These are phyloP conservation scores for Nicotiana sylvestris DNA, from an alignment of 257 asterid species.

Conservation along the genomic window DNA sequence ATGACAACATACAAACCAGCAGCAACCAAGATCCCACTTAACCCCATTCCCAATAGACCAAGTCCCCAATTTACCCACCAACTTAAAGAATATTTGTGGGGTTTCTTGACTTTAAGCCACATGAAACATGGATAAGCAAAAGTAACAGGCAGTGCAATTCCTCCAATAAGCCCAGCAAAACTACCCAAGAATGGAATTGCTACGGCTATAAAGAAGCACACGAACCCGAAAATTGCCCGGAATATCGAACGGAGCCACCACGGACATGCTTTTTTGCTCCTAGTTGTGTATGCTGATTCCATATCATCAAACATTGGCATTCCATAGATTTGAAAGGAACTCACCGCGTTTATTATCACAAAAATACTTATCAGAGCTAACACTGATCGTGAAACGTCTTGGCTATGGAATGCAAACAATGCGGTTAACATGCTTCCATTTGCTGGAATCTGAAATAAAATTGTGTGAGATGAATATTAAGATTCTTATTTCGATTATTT, in stretches of 20 bases:
- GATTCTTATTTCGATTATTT: background rate
- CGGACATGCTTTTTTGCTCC: slow-evolving; percentile 64
- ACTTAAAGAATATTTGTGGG: slow-evolving; percentile 35
- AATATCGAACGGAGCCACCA: slow-evolving; percentile 71
- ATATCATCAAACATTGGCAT: slow-evolving; percentile 79
- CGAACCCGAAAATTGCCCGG: slow-evolving; percentile 54
- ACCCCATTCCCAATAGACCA: slow-evolving; percentile 56
- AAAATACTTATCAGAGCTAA: slow-evolving; percentile 44
- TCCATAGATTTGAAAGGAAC: slow-evolving; percentile 83
- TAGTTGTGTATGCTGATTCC: slow-evolving; percentile 57
- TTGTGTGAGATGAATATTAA: background rate
- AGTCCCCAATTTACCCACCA: slow-evolving; percentile 81
- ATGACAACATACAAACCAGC: slow-evolving; percentile 65
- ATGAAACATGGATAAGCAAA: slow-evolving; percentile 79
- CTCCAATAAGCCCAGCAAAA: slow-evolving; percentile 77
- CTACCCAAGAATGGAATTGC: slow-evolving; percentile 79
- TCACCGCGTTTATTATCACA: slow-evolving; percentile 59
- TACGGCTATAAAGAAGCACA: slow-evolving; percentile 63
- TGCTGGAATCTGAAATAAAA: slow-evolving; percentile 49
- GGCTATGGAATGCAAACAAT: slow-evolving; percentile 46
- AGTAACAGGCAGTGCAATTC: slow-evolving; percentile 68
- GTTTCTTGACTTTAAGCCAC: slow-evolving; percentile 85
- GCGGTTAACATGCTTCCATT: slow-evolving; percentile 78
- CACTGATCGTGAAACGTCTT: slow-evolving; percentile 41
- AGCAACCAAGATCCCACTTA: slow-evolving; percentile 47